Base-by-base conservation (phyloP, 2,329 filamentous ascomycete species). In the Exophiala sideris region DNA sequence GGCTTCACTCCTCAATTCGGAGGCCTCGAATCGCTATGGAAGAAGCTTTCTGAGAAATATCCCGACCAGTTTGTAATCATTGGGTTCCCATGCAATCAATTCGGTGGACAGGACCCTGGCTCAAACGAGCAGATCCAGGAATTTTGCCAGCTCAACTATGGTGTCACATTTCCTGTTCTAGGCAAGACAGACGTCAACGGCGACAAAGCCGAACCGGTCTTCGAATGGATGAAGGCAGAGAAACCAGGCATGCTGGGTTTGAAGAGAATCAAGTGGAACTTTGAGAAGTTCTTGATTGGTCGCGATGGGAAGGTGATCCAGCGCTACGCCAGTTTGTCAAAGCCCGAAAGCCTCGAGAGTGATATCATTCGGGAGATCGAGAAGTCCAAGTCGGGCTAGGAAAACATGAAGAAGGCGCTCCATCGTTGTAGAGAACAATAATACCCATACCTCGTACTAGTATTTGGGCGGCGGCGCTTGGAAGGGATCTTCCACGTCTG, bases 71-170 rank as follows among this genome's bases (percentile, higher is more conserved):
- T 99, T 71, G 79, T 84, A 67, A 84, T 99, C 75, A 81, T 99
- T 68, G 94, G 91, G 66, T 97, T 99, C 77, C 94, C 94, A 54
- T 97, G 92, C 85, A 99, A 97, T 81, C 94, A 99, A 76, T 99
- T 99, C 74, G 89, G 86, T 67, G 74, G 76, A 63, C 94, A 99
- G 75, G 94, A 97, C 70, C 92, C 92, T 29, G 91, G 89, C 66
- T 79, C 77, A 71, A 81, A 90, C 71, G 88, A 91, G 55, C 84
- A 91, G 52, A 91, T 92, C 72, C 86, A 91, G 75, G 76, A 75
- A 63, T 91, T 91, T 77, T 97, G 91, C 81, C 88, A 90, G 76
- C 57, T 94, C 72, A 97, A 96, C 81, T 96, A 96, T 73, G 89
- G 91, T 71, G 91, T 96, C 62, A 85, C 79, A 47, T 97, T 97